Base-by-base conservation (phyloP, 208 protist species). In the Acanthamoeba sp. region DNA sequence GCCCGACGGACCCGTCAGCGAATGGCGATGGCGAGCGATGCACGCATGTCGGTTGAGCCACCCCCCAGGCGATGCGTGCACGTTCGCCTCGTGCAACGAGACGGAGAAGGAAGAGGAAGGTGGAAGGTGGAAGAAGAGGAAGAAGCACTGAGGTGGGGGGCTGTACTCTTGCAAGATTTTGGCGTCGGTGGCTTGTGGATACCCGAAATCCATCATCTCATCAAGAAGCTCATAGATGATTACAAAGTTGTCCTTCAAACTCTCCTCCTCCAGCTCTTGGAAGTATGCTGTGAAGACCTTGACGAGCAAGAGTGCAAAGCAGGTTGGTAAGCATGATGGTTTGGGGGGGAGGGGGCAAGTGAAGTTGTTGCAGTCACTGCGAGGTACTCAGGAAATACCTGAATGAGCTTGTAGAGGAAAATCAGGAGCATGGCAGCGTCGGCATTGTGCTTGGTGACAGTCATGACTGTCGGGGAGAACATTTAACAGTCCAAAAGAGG, bases 121-220 rank as follows among this genome's bases (percentile, higher is more conserved):
- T 2, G 32, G 62, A 3, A 71, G 5, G 62, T 71, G 24, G 62
- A 20, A 14, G 32, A 71, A 14, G 24, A 64, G 24, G 24, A 64
- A 24, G 57, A n/a, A 64, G 57, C 57, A 64, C 24, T 16, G 24
- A 64, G n/a, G n/a, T n/a, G 42, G 42, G 42, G 42, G 42, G 42
- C 6, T 10, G 50, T 93, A 95, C 94, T 98, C 95, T 94, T 98
- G 80, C 29, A 98, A 80, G 55, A 98, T 96, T 34, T 98, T 98
- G 82, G 96, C 73, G 45, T 98, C 97, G 36, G 98, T 97, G 34
- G 93, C 95, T 94, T 98, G 98, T 50, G 97, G 98, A 93, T 99
- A 99, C 27, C 98, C 98, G 95, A 98, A 99, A 90, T 99, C 98
- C 97, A 99, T 99, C 96, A 99, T 99, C 95, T 99, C 98, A 91